Evolutionary conservation across 345 rosid species (phyloP).

Genomic region (Aethionema arabicum): DNA sequence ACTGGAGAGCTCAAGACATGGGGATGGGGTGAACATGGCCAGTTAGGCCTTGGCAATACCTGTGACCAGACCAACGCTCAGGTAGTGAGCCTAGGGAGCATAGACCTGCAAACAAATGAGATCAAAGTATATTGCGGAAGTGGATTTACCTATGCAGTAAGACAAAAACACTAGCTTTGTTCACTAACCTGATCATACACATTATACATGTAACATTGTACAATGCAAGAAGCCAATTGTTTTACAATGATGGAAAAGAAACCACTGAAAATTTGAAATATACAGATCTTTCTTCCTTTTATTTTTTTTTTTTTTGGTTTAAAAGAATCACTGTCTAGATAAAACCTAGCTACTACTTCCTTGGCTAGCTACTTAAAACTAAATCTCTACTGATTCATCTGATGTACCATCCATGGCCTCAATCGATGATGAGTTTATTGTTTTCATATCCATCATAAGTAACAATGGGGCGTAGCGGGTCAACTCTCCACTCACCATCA

Average conservation of each 20-base stretch:
- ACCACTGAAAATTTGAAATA: constrained; percentile 15
- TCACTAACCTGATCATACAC: constrained; percentile 15
- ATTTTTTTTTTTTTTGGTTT: constrained; percentile 1
- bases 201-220: constrained; percentile 19
- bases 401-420: constrained; percentile 23
- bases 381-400: constrained; percentile 27
- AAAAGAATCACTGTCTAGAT: constrained; percentile 15
- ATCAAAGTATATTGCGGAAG: constrained; percentile 76
- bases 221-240: constrained; percentile 14
- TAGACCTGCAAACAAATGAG: constrained; percentile 15
- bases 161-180: constrained; percentile 31
- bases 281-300: constrained; percentile 13
- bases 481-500: constrained; percentile 91
- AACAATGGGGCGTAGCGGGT: constrained; percentile 86
- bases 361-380: constrained; percentile 22
- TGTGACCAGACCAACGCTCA: constrained; percentile 56
- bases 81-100: constrained; percentile 40
- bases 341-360: constrained; percentile 27
- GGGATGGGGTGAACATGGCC: constrained; percentile 99
- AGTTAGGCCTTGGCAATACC: constrained; percentile 76
- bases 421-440: constrained; percentile 68
- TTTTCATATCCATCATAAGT: constrained; percentile 60
- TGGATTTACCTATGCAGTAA: constrained; percentile 61
- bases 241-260: constrained; percentile 22
- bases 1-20: constrained; percentile 64